These are phyloP conservation scores for Xerocomus brunneocitrinus DNA, from an alignment of 768 basidiomycete genomes.

Conservation along the genomic window DNA sequence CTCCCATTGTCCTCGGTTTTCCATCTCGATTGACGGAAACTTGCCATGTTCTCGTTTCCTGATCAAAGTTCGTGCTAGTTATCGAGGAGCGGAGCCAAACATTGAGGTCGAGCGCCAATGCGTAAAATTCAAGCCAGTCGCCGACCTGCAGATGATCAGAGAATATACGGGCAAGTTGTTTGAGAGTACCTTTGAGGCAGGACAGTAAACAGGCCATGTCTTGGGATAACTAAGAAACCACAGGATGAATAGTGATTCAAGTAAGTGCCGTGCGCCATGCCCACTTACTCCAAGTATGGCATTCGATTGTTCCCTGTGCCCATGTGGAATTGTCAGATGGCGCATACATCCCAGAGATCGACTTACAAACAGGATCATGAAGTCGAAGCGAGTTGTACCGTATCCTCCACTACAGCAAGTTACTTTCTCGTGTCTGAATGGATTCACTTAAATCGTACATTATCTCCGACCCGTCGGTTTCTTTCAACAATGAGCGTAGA, in stretches of 20 bases:
- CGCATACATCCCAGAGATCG: neutral
- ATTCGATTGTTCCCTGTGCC: constrained; percentile 46
- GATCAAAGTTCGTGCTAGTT: constrained; percentile 31
- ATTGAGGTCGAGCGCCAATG: constrained; percentile 52
- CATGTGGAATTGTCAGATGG: neutral
- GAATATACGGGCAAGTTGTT: neutral
- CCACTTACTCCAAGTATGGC: constrained; percentile 50
- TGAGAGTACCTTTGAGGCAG: constrained; percentile 43
- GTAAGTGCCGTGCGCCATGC: too few relatives aligned
- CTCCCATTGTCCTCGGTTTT: constrained; percentile 30
- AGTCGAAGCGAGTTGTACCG: constrained; percentile 54
- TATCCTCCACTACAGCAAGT: constrained; percentile 42
- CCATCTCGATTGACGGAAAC: constrained; percentile 33
- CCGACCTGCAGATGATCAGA: constrained; percentile 38
- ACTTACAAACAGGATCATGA: constrained; percentile 48
- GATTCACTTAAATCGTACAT: constrained; percentile 8
- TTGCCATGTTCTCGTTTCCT: constrained; percentile 38
- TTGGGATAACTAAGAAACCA: constrained; percentile 41
- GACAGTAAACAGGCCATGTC: constrained; percentile 48
- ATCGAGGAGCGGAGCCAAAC: constrained; percentile 54
- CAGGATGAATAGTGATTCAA: too few relatives aligned
- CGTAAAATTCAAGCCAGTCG: constrained; percentile 62
- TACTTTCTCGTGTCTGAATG: neutral
- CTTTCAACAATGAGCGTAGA: constrained; percentile 51
- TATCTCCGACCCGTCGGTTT: constrained; percentile 49